Conservation (phyloP, 2,329 filamentous ascomycete species). For the Sphaerulina populicola region DNA sequence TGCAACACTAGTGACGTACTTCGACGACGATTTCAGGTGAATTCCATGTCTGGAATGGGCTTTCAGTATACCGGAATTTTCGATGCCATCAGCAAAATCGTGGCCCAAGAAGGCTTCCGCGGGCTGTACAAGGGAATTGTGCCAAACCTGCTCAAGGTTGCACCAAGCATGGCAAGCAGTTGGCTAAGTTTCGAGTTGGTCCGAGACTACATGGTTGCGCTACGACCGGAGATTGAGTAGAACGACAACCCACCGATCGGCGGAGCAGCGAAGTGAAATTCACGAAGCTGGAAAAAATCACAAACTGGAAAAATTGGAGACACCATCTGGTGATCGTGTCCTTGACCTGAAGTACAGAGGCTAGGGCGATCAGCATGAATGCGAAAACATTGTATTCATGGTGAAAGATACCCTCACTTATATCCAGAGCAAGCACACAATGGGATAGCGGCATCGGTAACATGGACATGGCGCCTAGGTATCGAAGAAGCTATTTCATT, state of each 20-base stretch:
- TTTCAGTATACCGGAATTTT: constrained; percentile 85
- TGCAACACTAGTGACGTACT: constrained; percentile 63
- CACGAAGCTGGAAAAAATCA: neutral
- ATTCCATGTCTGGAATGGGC: constrained; percentile 97
- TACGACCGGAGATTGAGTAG: constrained; percentile 16
- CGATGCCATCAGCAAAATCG: constrained; percentile 74
- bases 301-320: neutral
- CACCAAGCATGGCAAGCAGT: constrained; percentile 95
- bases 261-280: constrained; percentile 7
- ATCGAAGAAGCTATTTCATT: neutral
- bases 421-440: no score
- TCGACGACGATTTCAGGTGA: constrained; percentile 91
- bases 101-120: constrained; percentile 70
- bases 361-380: no score
- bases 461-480: neutral
- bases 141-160: constrained; percentile 92
- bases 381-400: no score
- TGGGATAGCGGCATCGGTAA: no score
- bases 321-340: neutral
- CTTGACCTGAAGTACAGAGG: neutral
- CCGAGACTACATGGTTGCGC: constrained; percentile 65
- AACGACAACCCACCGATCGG: constrained; percentile 13
- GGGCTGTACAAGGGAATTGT: constrained; percentile 95
- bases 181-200: constrained; percentile 97
- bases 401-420: no score